Evolutionary conservation across 179 eudicot species (phyloP).

Genomic region (Silene noctiflora): DNA sequence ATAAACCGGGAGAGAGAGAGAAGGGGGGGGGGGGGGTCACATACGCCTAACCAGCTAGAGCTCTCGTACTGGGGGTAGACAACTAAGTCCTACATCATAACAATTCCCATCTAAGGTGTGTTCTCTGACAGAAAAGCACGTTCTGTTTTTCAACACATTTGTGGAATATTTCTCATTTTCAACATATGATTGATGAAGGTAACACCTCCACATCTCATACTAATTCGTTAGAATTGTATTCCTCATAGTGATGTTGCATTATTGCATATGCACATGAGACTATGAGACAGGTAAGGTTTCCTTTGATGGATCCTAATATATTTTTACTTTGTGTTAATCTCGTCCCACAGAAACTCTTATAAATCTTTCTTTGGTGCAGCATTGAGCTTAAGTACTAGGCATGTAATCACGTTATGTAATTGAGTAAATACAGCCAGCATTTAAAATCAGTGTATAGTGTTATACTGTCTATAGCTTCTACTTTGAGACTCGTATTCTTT

Average conservation of each 20-base stretch:
- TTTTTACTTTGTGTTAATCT: neutral
- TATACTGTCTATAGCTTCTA: neutral
- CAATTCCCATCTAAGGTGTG: neutral
- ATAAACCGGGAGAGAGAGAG: too few species aligned
- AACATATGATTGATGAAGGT: too few species aligned
- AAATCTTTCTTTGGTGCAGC: neutral
- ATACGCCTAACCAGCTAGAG: too few species aligned
- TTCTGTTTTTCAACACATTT: neutral
- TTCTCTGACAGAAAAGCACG: neutral
- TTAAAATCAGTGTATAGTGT: neutral
- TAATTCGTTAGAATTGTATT: too few species aligned
- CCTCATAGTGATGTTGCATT: too few species aligned
- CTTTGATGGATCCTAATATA: neutral
- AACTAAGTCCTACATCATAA: neutral
- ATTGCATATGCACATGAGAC: too few species aligned
- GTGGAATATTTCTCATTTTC: too few species aligned
- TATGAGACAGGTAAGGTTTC: neutral
- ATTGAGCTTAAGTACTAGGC: conserved; percentile 2
- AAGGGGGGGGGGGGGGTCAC: too few species aligned
- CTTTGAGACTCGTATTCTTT: neutral
- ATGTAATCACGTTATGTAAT: neutral
- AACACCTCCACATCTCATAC: too few species aligned
- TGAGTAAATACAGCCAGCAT: neutral
- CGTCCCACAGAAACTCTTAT: neutral
- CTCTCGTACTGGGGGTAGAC: too few species aligned